Evolutionary conservation across 2,329 filamentous ascomycete species (phyloP), one percentile per base, ranked within the genome.

Genomic region (Phyllosticta citrichinensis): DNA sequence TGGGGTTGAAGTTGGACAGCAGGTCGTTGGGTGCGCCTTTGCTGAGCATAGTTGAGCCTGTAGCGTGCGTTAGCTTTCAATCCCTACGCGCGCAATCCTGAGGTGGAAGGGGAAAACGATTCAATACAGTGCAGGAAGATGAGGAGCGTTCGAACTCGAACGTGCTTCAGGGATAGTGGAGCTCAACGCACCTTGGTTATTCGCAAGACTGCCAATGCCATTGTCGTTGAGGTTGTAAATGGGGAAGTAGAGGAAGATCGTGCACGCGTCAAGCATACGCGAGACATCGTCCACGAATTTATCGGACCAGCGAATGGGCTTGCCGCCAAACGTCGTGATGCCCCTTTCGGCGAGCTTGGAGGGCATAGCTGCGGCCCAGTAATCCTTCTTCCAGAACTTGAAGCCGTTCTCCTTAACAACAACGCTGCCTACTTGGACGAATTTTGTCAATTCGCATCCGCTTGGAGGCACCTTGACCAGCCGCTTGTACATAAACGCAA

Each of bases 21-120:
- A 81, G 69, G 59, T 81, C 79, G 65, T 81, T 81, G 52, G 79
- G 79, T 0, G 77, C 77, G 27, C 79, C 79, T 58, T 80, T 74
- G 10, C 79, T 81, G 5, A 69, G 71, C 69, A 82, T 62, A 69
- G 64, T 62, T n/a, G 56, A 58, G 20, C 56, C 60, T 58, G n/a
- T 12, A 10, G 9, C 19, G 12, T 30, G 20, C 8, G n/a, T 47
- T 14, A 6, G 8, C 12, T 6, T 22, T 24, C n/a, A 5, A 25
- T 2, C 5, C 22, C 6, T 54, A 2, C n/a, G 52, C 5, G 52
- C 10, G 19, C 11, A 51, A 20, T 17, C 9, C 14, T 17, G 17
- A n/a, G 47, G 14, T n/a, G 12, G 2, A 22, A 22, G 5, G 4
- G 8, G 8, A 12, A 8, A 22, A 6, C 3, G 3, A 8, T 24